These are phyloP conservation scores for Spiromastix sp. DNA, from an alignment of 2,329 filamentous ascomycete genomes.

Conservation along the genomic window DNA sequence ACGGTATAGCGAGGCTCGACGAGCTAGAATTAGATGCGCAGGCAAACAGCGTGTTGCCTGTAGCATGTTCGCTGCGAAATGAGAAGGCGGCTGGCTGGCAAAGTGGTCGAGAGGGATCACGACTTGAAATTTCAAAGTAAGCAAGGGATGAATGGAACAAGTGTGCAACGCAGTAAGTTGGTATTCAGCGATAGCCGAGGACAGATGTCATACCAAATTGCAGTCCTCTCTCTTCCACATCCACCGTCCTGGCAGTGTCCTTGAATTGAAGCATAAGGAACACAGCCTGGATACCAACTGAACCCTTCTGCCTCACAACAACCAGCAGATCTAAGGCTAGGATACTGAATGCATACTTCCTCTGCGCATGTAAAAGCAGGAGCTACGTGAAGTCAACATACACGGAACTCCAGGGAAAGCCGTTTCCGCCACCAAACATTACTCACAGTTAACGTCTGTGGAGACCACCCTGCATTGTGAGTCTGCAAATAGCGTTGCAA, in stretches of 20 bases:
- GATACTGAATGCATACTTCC: neutral
- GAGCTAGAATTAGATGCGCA: neutral
- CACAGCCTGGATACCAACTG: neutral
- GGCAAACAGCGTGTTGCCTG: neutral
- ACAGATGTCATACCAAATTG: neutral
- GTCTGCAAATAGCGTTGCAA: too few relatives aligned
- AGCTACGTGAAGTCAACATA: too few relatives aligned
- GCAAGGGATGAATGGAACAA: neutral
- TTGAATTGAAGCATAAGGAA: neutral
- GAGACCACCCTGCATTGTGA: too few relatives aligned
- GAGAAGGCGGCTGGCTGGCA: neutral
- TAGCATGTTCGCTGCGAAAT: neutral
- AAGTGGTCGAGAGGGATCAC: neutral
- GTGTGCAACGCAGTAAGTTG: neutral
- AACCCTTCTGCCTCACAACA: constrained; percentile 2
- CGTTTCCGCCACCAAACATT: too few relatives aligned
- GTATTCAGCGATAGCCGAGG: neutral
- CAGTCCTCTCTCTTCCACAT: neutral
- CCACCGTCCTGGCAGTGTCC: neutral
- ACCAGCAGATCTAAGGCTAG: neutral
- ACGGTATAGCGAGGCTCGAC: neutral
- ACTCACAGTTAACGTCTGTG: too few relatives aligned
- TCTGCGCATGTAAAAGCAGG: constrained; percentile 1
- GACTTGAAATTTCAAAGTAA: neutral
- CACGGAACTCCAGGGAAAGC: too few relatives aligned